These are phyloP conservation scores for Sutorius eximius DNA, from an alignment of 1,284 basidiomycete genomes.

Conservation along the genomic window DNA sequence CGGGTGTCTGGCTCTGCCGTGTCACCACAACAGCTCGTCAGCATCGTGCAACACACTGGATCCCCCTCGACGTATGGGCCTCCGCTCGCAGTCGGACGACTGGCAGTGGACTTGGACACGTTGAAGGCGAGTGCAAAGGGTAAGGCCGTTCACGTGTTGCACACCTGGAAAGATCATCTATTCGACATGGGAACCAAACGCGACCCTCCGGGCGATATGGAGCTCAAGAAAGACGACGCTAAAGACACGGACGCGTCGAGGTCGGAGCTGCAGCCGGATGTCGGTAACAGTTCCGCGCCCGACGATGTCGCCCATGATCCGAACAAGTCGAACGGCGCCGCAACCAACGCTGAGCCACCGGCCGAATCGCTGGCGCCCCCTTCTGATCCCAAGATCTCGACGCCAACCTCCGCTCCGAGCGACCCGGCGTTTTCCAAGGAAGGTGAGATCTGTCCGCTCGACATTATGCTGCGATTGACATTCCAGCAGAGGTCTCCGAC, in stretches of 20 bases:
- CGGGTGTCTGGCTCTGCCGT: conserved; percentile 44
- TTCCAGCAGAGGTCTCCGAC: conserved; percentile 55
- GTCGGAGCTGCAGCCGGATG: conserved; percentile 13
- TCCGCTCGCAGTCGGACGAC: conserved; percentile 69
- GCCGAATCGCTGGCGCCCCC: not conserved
- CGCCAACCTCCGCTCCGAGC: conserved; percentile 8
- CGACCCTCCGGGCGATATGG: conserved; percentile 50
- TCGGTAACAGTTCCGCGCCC: conserved; percentile 1
- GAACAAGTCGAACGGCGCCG: conserved; percentile 10
- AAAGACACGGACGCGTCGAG: conserved; percentile 16
- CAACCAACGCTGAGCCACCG: conserved; percentile 6
- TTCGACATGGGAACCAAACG: conserved; percentile 66
- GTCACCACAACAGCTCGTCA: conserved; percentile 53
- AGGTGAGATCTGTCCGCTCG: conserved; percentile 21
- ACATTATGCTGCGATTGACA: conserved; percentile 6
- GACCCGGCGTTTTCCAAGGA: conserved; percentile 22
- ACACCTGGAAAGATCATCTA: conserved; percentile 70
- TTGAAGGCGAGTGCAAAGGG: conserved; percentile 56
- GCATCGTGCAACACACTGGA: conserved; percentile 51
- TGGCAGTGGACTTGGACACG: conserved; percentile 56
- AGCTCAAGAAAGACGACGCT: conserved; percentile 22
- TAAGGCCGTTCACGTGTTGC: conserved; percentile 68
- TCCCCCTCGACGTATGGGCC: conserved; percentile 36
- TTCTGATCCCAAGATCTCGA: conserved; percentile 4
- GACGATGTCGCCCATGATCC: conserved; percentile 21